Base-by-base conservation (phyloP, 2,329 filamentous ascomycete species). In the Neocucurbitaria cava region DNA sequence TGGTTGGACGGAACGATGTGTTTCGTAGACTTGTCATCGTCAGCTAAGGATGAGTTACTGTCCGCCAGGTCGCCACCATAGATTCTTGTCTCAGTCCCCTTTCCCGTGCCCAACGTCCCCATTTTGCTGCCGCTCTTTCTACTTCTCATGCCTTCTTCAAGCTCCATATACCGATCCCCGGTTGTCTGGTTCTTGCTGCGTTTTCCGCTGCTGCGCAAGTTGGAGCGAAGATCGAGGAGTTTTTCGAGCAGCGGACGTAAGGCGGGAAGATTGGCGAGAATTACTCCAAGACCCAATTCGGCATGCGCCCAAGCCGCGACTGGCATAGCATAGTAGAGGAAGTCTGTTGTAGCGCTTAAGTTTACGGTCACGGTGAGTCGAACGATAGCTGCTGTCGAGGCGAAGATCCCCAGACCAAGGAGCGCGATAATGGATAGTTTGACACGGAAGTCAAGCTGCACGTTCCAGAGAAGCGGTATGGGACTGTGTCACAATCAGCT, bases 351-450 rank as follows among this genome's bases (percentile, higher is more conserved):
- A 17, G 55, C 20, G 33, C 54, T 56, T 9, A 75, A 59, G 30
- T 71, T 71, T 52, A 74, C 59, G 6, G 73, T 75, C 46, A 74
- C 72, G 6, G 72, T 72, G 8, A 74, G 61, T 15, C 71, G 69
- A n/a, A 76, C 71, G 52, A 73, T 73, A 7, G 70, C 71, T 8
- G 72, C 54, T 11, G 63, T 51, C 6, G 60, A 57, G 36, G 59
- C 49, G 39, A 66, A 59, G 11, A 58, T 45, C 5, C 56, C 62
- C 44, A 59, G 53, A 17, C 59, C 54, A 8, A 59, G 56, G 24
- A 62, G 59, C 10, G 46, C 53, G 8, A 61, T 53, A 40, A 66
- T 58, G 15, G 60, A 65, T 23, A 58, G 41, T 39, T 67, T 65
- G 47, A 61, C 60, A 24, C 61, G 59, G 15, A 49, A 40, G 35